A percentile compares a stretch with the other conserved stretches of the same genome.
These are phyloP conservation scores for Byssochlamys sp. DNA, from an alignment of 2,329 filamentous ascomycete genomes.

Conservation along the genomic window DNA sequence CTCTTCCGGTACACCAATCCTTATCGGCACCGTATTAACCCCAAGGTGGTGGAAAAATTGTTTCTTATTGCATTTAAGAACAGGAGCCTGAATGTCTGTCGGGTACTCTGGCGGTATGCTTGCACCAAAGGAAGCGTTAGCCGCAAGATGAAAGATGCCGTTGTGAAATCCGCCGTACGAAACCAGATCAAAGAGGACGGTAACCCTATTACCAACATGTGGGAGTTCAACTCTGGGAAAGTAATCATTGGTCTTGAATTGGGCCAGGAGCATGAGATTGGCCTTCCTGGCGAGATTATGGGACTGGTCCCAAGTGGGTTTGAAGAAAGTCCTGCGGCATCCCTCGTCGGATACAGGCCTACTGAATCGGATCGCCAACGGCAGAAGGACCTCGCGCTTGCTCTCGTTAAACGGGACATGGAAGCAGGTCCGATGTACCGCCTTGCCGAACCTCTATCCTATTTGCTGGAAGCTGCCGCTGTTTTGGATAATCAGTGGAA, in stretches of 20 bases:
- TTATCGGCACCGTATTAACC: constrained; percentile 11
- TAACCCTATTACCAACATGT: constrained; percentile 10
- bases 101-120: constrained; percentile 41
- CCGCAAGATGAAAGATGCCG: constrained; percentile 22
- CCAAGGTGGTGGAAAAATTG: constrained; percentile 25
- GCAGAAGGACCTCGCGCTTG: constrained; percentile 18
- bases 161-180: constrained; percentile 23
- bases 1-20: constrained; percentile 14
- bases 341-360: constrained; percentile 13
- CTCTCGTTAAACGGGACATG: constrained; percentile 22
- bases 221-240: constrained; percentile 20
- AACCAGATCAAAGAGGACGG: constrained; percentile 10
- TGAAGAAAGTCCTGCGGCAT: constrained; percentile 17
- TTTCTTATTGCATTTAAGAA: constrained; percentile 33
- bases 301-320: constrained; percentile 17
- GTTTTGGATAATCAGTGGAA: constrained; percentile 25
- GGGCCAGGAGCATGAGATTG: constrained; percentile 6
- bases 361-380: constrained; percentile 14
- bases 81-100: constrained; percentile 33
- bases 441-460: constrained; percentile 14
- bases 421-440: constrained; percentile 12
- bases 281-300: constrained; percentile 7
- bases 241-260: constrained; percentile 24
- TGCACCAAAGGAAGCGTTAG: constrained; percentile 30
- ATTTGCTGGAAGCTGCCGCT: constrained; percentile 28